Base-by-base conservation (phyloP, 1,284 basidiomycete genomes). In the Pseudozyma thailandica region DNA sequence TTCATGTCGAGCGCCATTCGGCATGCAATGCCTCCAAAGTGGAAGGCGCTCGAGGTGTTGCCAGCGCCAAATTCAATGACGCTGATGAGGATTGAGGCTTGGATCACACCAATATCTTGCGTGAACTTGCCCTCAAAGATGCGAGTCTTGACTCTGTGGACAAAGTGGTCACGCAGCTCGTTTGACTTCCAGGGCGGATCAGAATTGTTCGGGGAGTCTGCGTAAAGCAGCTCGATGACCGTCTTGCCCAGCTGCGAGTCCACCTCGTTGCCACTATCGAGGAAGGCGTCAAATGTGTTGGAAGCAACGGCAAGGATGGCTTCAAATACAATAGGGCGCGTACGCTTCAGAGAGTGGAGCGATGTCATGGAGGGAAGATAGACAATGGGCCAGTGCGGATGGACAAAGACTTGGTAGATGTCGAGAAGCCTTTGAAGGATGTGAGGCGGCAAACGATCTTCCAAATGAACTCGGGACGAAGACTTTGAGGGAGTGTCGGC, bases 371-470 rank as follows among this genome's bases (percentile, higher is more conserved):
- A 62, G 3, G 73, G 73, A 7, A 72, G 54, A 25, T 75, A 75
- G 57, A 75, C 49, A 58, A 75, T 65, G 30, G 73, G 73, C 73
- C 73, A 75, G 27, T 72, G 73, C 20, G 73, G 69, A 49, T 75
- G 73, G 9, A 73, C 55, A 42, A 73, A 75, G 21, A 62, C 60
- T 23, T 55, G 56, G 47, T 72, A 75, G 43, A 72, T 68, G 43
- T 65, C 57, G 20, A 75, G 50, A 4, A 73, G 64, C 4, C 64
- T 43, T 18, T 60, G 56, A 26, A 71, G 12, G 39, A 61, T 58
- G 33, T 63, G 50, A 4, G 51, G 49, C 6, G 65, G 68, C 44
- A 74, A 20, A 18, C 44, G 53, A n/a, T 68, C 63, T 35, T 72
- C 63, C 27, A 62, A 35, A 37, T 55, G 48, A 10, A 44, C 2